Evolutionary conservation across 2,329 filamentous ascomycete genomes (phyloP).

Genomic region (Sporothrix schenckii): DNA sequence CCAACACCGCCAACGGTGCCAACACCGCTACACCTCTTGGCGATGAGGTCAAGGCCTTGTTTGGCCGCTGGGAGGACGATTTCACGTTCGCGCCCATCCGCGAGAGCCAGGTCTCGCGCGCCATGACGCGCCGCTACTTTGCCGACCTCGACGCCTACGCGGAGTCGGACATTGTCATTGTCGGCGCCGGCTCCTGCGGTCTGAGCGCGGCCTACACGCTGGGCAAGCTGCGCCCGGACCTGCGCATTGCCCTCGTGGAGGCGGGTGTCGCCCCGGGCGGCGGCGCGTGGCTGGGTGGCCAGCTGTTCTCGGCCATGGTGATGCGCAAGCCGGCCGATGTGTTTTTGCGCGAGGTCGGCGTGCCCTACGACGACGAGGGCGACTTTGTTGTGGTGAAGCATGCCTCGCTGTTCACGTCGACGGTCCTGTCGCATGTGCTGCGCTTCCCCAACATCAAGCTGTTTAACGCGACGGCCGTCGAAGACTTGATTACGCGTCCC

Average conservation of each 20-base stretch:
- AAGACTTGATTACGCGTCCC: slow-evolving; percentile 82
- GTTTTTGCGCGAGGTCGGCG: slow-evolving; percentile 78
- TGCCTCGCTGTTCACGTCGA: slow-evolving; percentile 88
- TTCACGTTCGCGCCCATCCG: slow-evolving; percentile 87
- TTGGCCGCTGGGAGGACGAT: slow-evolving; percentile 76
- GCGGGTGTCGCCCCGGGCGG: slow-evolving; percentile 84
- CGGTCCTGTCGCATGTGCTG: slow-evolving; percentile 80
- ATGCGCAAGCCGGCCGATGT: slow-evolving; percentile 90
- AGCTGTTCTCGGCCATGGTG: slow-evolving; percentile 93
- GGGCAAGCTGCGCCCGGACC: slow-evolving; percentile 79
- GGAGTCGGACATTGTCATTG: slow-evolving; percentile 91
- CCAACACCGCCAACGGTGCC: background rate
- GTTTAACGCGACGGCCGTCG: slow-evolving; percentile 91
- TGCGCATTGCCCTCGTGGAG: slow-evolving; percentile 90
- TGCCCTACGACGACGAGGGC: slow-evolving; percentile 85
- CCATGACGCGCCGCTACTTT: slow-evolving; percentile 94
- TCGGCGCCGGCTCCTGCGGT: slow-evolving; percentile 87
- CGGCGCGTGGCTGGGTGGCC: slow-evolving; percentile 89
- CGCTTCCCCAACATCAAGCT: slow-evolving; percentile 90
- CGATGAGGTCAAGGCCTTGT: slow-evolving; percentile 44
- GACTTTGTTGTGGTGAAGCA: slow-evolving; percentile 93
- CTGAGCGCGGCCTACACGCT: slow-evolving; percentile 79
- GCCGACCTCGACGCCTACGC: slow-evolving; percentile 84
- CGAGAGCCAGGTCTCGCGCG: slow-evolving; percentile 87
- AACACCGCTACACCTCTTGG: slow-evolving; percentile 36